These are phyloP conservation scores for Cryptococcus jaspeensis DNA, from an alignment of 1,284 basidiomycete species.

Conservation along the genomic window DNA sequence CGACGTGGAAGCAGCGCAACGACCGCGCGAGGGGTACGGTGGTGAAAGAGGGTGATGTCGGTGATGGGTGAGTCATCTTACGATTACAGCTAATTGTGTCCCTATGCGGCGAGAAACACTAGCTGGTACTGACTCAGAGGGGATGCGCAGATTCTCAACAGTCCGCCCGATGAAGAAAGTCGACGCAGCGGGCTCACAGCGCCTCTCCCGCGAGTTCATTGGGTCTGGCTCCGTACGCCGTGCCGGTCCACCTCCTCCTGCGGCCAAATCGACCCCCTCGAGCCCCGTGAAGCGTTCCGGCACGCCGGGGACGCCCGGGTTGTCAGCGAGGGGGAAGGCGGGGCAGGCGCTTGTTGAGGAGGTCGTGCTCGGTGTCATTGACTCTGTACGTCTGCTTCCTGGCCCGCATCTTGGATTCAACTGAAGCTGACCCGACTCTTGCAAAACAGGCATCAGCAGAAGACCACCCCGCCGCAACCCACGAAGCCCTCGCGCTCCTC, in stretches of 20 bases:
- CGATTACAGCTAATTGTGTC: background rate
- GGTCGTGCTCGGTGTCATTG: conserved; percentile 72
- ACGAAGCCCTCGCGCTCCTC: conserved; percentile 85
- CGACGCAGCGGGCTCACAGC: conserved; percentile 72
- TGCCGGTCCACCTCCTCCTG: background rate
- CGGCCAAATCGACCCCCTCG: background rate
- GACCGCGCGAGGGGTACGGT: conserved; percentile 69
- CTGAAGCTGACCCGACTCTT: background rate
- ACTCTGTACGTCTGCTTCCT: conserved; percentile 58
- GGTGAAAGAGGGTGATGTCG: conserved; percentile 74
- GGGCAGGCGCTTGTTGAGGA: conserved; percentile 74
- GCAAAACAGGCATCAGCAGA: conserved; percentile 65
- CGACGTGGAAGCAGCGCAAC: conserved; percentile 63
- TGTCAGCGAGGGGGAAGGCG: conserved; percentile 56
- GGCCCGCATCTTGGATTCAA: background rate
- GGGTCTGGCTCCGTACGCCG: conserved; percentile 52
- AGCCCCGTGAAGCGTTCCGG: conserved; percentile 3
- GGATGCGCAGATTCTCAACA: conserved; percentile 63
- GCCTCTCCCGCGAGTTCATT: conserved; percentile 75
- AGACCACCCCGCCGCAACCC: conserved; percentile 81
- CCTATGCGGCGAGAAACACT: background rate
- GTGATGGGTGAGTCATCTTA: conserved; percentile 59
- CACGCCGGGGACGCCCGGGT: conserved; percentile 8
- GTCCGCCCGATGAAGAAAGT: conserved; percentile 90
- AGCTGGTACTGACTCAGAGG: background rate